Evolutionary conservation across 768 basidiomycete species (phyloP).

Genomic region (Trametes meyenii): DNA sequence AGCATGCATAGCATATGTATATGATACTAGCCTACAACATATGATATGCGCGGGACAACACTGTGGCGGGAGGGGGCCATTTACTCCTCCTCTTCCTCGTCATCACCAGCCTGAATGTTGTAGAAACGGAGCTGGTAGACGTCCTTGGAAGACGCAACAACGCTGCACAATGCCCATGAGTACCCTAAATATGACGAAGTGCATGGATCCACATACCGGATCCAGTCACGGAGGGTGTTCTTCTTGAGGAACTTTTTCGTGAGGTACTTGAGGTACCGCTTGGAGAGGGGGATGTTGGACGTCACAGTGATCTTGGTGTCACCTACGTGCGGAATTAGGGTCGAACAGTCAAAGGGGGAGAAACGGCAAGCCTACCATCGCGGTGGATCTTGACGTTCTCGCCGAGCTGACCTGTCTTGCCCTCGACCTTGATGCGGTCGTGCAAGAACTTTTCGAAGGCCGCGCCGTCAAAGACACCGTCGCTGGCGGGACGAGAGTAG

Average conservation of each 20-base stretch:
- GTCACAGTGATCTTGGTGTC: conserved; percentile 84
- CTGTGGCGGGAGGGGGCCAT: conserved; percentile 5
- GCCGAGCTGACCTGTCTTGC: conserved; percentile 89
- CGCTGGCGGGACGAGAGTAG: conserved; percentile 79
- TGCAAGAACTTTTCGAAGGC: conserved; percentile 88
- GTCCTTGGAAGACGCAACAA: conserved; percentile 93
- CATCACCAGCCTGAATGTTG: conserved; percentile 73
- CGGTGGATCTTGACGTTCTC: conserved; percentile 86
- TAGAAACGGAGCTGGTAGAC: conserved; percentile 94
- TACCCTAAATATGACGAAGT: conserved; percentile 8
- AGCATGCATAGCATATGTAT: conserved; percentile 22
- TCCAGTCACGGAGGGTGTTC: conserved; percentile 94
- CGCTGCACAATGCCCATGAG: conserved; percentile 44
- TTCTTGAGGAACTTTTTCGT: conserved; percentile 99
- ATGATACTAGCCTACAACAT: conserved; percentile 28
- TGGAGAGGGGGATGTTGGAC: conserved; percentile 89
- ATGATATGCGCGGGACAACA: conserved; percentile 12
- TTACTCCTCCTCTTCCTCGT: conserved; percentile 58
- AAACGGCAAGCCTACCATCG: conserved; percentile 59
- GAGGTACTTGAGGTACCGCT: conserved; percentile 97
- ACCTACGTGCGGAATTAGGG: conserved; percentile 42
- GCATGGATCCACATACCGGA: conserved; percentile 56
- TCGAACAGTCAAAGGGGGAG: background rate
- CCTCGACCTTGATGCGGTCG: conserved; percentile 92
- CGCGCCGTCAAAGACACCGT: conserved; percentile 62